A percentile compares a stretch with the other conserved stretches of the same genome.
phyloP scores from a whole-genome alignment of 371 early-diverging fungal genomes.

The Mucor irregularis region DNA sequence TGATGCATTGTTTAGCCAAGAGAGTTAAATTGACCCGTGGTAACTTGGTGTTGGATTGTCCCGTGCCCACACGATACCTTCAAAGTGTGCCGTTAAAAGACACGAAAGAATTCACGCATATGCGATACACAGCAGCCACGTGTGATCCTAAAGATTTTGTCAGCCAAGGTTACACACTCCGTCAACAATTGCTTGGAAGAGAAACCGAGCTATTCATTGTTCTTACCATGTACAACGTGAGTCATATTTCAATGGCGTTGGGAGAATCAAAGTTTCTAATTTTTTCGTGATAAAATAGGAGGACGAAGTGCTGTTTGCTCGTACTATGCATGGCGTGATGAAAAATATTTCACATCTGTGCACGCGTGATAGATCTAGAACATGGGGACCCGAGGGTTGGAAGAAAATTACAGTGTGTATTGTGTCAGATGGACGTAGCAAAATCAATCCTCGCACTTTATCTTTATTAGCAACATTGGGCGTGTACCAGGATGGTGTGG shows the following conservation, averaged over 20 bases:
- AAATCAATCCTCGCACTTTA: slow-evolving; percentile 71
- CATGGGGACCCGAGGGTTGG: slow-evolving; percentile 93
- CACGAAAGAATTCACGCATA: slow-evolving; percentile 71
- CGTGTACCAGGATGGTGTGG: slow-evolving; percentile 90
- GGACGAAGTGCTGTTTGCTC: slow-evolving; percentile 87
- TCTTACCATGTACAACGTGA: slow-evolving; percentile 82
- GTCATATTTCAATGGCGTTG: too few species aligned
- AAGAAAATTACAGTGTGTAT: slow-evolving; percentile 91
- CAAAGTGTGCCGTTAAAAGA: slow-evolving; percentile 59
- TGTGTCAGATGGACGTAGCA: slow-evolving; percentile 75
- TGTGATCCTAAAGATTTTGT: slow-evolving; percentile 84
- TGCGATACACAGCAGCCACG: slow-evolving; percentile 85
- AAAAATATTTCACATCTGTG: slow-evolving; percentile 92
- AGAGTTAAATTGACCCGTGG: slow-evolving; percentile 72
- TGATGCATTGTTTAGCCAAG: too few species aligned
- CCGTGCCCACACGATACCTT: slow-evolving; percentile 68
- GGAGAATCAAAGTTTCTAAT: background rate
- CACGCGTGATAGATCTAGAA: slow-evolving; percentile 72
- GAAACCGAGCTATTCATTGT: slow-evolving; percentile 89
- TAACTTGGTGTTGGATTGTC: slow-evolving; percentile 79
- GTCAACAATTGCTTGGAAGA: slow-evolving; percentile 74
- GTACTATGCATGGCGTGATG: slow-evolving; percentile 88
- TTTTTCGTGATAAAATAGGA: slow-evolving; percentile 53
- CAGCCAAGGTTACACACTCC: slow-evolving; percentile 72
- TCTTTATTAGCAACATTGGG: slow-evolving; percentile 84